These are phyloP conservation scores for Uronychia setigera DNA, from an alignment of 73 alveolate species.

Conservation along the genomic window DNA sequence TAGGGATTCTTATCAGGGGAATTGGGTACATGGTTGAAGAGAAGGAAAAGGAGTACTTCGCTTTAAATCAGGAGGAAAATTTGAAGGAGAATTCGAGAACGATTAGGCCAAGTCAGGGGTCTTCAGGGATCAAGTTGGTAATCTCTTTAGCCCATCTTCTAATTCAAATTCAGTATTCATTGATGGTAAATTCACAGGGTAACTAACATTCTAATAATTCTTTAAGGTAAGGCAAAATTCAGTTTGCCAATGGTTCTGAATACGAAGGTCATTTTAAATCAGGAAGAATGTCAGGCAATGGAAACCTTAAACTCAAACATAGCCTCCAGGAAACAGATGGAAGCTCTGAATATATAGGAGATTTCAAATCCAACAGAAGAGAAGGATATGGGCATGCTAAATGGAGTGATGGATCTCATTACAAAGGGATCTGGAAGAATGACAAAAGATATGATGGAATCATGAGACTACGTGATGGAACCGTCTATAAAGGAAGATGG, in stretches of 20 bases:
- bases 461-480: neutral
- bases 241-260: conserved; percentile 10
- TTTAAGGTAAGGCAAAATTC: conserved; percentile 15
- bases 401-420: conserved; percentile 1
- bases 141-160: conserved; percentile 1
- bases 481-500: conserved; percentile 21
- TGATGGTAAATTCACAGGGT: conserved; percentile 37
- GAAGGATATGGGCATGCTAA: neutral
- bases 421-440: neutral
- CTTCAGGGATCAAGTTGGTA: conserved; percentile 22
- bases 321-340: neutral
- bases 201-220: conserved; percentile 24
- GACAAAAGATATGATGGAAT: neutral
- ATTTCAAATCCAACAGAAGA: neutral
- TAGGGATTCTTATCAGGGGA: neutral
- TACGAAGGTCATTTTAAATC: neutral
- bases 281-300: neutral
- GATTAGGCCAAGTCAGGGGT: conserved; percentile 20
- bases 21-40: conserved; percentile 36
- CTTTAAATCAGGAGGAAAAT: conserved; percentile 32
- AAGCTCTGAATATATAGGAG: neutral
- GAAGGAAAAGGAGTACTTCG: conserved; percentile 68
- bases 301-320: neutral
- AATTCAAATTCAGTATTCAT: conserved; percentile 10
- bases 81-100: conserved; percentile 68